Conservation (phyloP, 768 basidiomycete species). For the Suillus fuscotomentosus region DNA sequence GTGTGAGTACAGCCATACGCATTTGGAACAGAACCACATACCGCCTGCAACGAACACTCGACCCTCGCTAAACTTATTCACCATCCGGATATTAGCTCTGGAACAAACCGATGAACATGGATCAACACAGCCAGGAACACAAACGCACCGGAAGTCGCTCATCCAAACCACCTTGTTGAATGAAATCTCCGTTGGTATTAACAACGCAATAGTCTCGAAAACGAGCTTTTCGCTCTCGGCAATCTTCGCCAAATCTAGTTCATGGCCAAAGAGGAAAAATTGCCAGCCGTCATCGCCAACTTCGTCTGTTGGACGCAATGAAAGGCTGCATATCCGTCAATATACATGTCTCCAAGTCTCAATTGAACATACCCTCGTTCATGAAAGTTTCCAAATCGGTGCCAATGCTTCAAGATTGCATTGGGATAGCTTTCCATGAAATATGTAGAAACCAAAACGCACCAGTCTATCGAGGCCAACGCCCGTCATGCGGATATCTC, state of each 20-base stretch:
- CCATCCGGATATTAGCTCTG: conserved; percentile 17
- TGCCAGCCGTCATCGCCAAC: conserved; percentile 27
- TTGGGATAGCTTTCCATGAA: background rate
- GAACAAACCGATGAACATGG: background rate
- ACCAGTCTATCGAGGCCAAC: conserved; percentile 40
- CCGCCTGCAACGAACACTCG: conserved; percentile 16
- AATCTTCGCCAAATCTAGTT: conserved; percentile 21
- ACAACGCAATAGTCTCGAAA: conserved; percentile 14
- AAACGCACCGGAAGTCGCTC: conserved; percentile 20
- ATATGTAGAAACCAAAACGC: conserved; percentile 8
- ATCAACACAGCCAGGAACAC: background rate
- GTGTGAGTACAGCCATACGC: background rate
- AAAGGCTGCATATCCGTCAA: conserved; percentile 21
- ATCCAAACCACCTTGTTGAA: conserved; percentile 24
- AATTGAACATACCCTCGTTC: background rate
- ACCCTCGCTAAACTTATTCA: conserved; percentile 11
- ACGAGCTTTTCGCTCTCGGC: conserved; percentile 18
- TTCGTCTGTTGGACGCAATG: conserved; percentile 33
- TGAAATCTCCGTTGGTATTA: conserved; percentile 24
- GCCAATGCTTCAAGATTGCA: conserved; percentile 37
- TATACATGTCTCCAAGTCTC: background rate
- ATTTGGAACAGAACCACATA: background rate
- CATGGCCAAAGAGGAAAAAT: conserved; percentile 27
- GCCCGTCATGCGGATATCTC: conserved; percentile 34
- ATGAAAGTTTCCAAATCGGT: conserved; percentile 42